Evolutionary conservation across 2,329 filamentous ascomycete genomes (phyloP).

Genomic region (Clonostachys solani): DNA sequence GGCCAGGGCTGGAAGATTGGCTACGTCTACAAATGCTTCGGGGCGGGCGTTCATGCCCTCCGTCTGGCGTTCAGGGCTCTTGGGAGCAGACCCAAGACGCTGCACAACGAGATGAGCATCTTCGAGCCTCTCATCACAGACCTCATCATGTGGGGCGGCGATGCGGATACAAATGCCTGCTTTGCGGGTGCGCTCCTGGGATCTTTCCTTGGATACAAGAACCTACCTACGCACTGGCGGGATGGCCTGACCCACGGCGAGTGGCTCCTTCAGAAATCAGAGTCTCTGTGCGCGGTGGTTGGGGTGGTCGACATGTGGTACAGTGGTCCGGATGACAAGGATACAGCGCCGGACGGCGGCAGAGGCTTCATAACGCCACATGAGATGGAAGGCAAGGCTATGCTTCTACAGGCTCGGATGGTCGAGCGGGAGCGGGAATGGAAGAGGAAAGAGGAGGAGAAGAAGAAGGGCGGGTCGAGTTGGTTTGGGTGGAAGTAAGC

Average conservation of each 20-base stretch:
- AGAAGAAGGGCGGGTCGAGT: conserved; percentile 6
- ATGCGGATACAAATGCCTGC: conserved; percentile 50
- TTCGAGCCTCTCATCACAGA: conserved; percentile 31
- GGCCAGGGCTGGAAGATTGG: too few relatives aligned
- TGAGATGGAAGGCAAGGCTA: conserved; percentile 27
- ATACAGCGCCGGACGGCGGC: conserved; percentile 28
- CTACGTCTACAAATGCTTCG: too few relatives aligned
- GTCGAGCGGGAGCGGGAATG: conserved; percentile 16
- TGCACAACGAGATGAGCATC: not conserved
- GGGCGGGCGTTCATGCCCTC: too few relatives aligned
- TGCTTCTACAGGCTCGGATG: conserved; percentile 24
- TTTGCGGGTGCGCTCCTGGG: conserved; percentile 46
- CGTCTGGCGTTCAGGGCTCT: too few relatives aligned
- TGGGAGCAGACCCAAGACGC: too few relatives aligned
- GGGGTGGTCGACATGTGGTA: conserved; percentile 28
- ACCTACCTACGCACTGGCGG: conserved; percentile 42
- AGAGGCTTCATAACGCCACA: conserved; percentile 25
- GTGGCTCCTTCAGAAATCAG: conserved; percentile 39
- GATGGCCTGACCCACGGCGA: conserved; percentile 36
- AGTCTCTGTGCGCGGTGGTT: conserved; percentile 29
- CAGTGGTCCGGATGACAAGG: conserved; percentile 30
- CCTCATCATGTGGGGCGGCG: conserved; percentile 45
- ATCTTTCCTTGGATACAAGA: conserved; percentile 38
- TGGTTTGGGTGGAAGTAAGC: too few relatives aligned
- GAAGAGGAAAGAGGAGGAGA: conserved; percentile 13